Evolutionary conservation across 495 filamentous ascomycete species (phyloP), one percentile per base, ranked within the genome.

Genomic region (Xylaria intraflava): DNA sequence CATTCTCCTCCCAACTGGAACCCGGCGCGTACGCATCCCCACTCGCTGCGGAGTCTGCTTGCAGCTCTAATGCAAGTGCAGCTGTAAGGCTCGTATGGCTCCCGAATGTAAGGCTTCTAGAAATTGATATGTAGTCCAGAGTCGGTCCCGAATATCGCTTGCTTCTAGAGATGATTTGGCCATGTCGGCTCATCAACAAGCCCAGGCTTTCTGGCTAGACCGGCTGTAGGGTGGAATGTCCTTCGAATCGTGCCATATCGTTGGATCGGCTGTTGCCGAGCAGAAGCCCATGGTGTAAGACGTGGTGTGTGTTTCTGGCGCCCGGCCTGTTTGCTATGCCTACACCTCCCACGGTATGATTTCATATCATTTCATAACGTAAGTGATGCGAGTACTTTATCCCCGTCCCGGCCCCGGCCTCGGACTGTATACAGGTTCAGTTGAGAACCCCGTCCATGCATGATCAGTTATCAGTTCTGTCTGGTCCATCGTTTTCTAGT

Each of bases 71-170:
- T 49, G 47, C 35, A 44, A 40, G 51, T 46, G 43, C 16, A 23
- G 44, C 9, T 31, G 22, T 46, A 31, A 27, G 42, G 45, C 11
- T 20, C 27, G 38, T 24, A 33, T 22, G 7, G 4, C 11, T 33
- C 31, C 27, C 31, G 12, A 23, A 16, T 45, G 23, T 23, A 5
- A 30, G 20, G n/a, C 44, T 46, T 31, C 29, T 11, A 36, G 45
- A n/a, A 29, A 27, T 46, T 8, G 14, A 11, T 14, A 30, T 14
- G 27, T 40, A 40, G 36, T 44, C 38, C 40, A 38, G 8, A 46
- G 22, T 53, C 51, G 51, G 51, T 53, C 42, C 51, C 51, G 51
- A 53, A 30, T 53, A 53, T 24, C 29, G 22, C 31, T 22, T 10
- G 22, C 12, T 41, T 39, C 36, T 31, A 24, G 23, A 22, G 8